These are phyloP conservation scores for Gaeumannomyces tritici DNA, from an alignment of 2,329 filamentous ascomycete genomes.

Conservation along the genomic window DNA sequence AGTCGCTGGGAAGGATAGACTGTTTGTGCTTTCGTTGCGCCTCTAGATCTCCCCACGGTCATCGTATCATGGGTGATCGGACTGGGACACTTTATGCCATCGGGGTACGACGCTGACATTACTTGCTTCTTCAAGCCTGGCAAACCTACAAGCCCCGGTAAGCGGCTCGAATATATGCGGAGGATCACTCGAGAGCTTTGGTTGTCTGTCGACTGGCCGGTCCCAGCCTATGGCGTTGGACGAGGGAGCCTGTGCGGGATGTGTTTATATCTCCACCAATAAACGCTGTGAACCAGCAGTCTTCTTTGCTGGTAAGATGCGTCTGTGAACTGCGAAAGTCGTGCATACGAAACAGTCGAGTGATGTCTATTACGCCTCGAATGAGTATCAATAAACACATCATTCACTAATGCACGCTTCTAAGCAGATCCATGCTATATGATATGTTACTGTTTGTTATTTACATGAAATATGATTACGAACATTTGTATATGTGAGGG, in stretches of 20 bases:
- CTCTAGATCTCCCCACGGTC: not conserved
- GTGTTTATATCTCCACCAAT: not conserved
- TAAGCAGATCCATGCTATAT: not conserved
- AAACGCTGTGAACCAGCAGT: not conserved
- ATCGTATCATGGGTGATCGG: not conserved
- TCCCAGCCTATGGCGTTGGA: not conserved
- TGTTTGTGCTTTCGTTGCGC: not conserved
- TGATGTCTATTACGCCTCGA: not conserved
- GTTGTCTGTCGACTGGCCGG: not conserved
- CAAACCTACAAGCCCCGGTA: constrained; percentile 39
- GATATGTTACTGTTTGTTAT: not conserved
- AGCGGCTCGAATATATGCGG: constrained; percentile 18
- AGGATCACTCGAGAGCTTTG: not conserved
- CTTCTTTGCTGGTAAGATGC: constrained; percentile 4
- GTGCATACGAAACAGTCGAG: constrained; percentile 6
- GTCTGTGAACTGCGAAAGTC: constrained; percentile 1
- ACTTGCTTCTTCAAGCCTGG: constrained; percentile 30
- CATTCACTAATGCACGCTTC: not conserved
- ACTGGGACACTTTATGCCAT: not conserved
- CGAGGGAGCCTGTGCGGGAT: not conserved
- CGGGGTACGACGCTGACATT: constrained; percentile 7
- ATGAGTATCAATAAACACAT: not conserved
- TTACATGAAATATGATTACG: not conserved
- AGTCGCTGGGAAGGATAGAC: not conserved
- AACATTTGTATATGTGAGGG: not conserved